These are phyloP conservation scores for Aspergillus olivimuriae DNA, from an alignment of 495 filamentous ascomycete species.

Conservation along the genomic window DNA sequence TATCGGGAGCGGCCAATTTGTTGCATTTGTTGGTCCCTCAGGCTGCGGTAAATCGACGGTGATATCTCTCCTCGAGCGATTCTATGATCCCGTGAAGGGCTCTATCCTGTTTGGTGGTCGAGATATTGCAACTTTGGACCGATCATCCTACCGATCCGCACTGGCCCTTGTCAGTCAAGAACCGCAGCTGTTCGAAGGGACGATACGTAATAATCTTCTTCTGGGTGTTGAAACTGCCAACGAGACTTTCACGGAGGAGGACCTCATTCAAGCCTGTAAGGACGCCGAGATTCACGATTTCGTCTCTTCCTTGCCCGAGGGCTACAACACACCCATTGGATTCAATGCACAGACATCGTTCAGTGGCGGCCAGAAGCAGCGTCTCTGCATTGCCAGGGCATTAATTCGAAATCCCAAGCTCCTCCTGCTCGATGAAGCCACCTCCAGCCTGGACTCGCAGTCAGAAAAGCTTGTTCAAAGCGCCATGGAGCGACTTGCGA, in stretches of 20 bases:
- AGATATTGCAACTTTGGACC: conserved; percentile 40
- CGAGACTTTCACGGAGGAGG: conserved; percentile 29
- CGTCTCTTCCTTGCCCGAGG: conserved; percentile 51
- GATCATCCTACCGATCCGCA: conserved; percentile 36
- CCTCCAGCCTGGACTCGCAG: conserved; percentile 59
- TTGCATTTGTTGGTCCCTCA: conserved; percentile 64
- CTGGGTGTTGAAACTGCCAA: conserved; percentile 29
- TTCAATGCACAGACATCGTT: conserved; percentile 45
- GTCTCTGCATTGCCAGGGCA: conserved; percentile 63
- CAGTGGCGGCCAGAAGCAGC: conserved; percentile 65
- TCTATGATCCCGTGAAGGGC: conserved; percentile 53
- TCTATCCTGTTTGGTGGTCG: conserved; percentile 45
- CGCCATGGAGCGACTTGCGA: conserved; percentile 54
- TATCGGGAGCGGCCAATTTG: conserved; percentile 59
- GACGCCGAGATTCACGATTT: conserved; percentile 61
- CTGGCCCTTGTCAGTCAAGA: conserved; percentile 58
- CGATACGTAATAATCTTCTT: conserved; percentile 53
- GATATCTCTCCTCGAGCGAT: conserved; percentile 56
- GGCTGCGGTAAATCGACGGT: conserved; percentile 71
- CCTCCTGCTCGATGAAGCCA: conserved; percentile 68
- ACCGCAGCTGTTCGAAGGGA: conserved; percentile 53
- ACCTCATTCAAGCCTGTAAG: conserved; percentile 48
- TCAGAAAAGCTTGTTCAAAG: conserved; percentile 60
- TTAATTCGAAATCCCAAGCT: conserved; percentile 58
- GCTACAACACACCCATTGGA: conserved; percentile 46